Conservation (phyloP, 2,329 filamentous ascomycete genomes). For the Monosporascus sp. region DNA sequence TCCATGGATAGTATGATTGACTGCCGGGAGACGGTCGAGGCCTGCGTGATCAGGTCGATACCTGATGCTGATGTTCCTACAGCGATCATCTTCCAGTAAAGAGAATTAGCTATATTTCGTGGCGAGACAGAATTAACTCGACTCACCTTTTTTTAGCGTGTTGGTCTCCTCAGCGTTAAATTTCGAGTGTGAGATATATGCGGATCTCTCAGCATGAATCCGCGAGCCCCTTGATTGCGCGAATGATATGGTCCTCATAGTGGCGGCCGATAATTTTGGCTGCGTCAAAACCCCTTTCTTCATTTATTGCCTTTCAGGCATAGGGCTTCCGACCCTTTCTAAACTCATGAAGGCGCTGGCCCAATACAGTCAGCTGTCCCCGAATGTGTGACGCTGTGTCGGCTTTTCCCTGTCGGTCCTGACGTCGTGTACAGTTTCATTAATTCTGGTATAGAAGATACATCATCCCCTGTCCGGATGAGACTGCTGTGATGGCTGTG, state of each 20-base stretch:
- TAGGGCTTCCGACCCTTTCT: too few relatives aligned
- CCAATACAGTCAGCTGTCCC: too few relatives aligned
- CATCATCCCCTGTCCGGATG: too few relatives aligned
- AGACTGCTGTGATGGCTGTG: too few relatives aligned
- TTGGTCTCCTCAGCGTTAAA: slow-evolving; percentile 47
- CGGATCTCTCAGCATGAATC: slow-evolving; percentile 48
- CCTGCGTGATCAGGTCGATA: slow-evolving; percentile 63
- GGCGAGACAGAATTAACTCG: neutral
- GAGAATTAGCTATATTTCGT: neutral
- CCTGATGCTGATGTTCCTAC: slow-evolving; percentile 69
- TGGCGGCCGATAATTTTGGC: slow-evolving; percentile 59
- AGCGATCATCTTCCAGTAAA: slow-evolving; percentile 51
- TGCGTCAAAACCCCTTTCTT: slow-evolving; percentile 47
- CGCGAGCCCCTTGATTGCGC: slow-evolving; percentile 49
- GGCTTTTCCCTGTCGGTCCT: too few relatives aligned
- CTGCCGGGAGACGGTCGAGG: slow-evolving; percentile 45
- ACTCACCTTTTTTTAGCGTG: slow-evolving; percentile 30
- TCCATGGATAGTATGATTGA: neutral
- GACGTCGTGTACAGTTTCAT: too few relatives aligned
- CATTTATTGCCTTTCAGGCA: too few relatives aligned
- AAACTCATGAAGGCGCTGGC: too few relatives aligned
- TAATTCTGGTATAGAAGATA: too few relatives aligned
- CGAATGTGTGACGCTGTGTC: too few relatives aligned
- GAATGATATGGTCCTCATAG: slow-evolving; percentile 56
- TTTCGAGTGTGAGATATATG: slow-evolving; percentile 60